Percentiles rank a stretch among this genome's conserved stretches.
Evolutionary conservation across 108 stramenopile genomes (phyloP).

Genomic region (Skeletonema costatum): DNA sequence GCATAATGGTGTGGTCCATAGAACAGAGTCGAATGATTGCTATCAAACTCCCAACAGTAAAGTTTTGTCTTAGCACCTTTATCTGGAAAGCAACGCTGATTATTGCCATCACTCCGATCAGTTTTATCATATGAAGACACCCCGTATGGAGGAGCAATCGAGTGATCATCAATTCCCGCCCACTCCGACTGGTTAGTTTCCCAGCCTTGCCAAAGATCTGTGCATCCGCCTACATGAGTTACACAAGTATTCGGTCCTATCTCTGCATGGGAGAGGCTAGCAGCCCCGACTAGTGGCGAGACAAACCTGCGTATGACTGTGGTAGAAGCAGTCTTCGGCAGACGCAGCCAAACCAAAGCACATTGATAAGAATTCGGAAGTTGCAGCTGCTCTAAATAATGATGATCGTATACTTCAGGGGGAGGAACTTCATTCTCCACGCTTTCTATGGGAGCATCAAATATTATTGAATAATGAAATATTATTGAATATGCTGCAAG

Average conservation of each 20-base stretch:
- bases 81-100: constrained; percentile 2
- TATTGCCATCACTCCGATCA: neutral
- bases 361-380: constrained; percentile 13
- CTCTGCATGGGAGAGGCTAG: constrained; percentile 10
- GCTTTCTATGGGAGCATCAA: too few relatives aligned
- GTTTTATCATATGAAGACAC: neutral
- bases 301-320: constrained; percentile 23
- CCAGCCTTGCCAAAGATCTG: constrained; percentile 9
- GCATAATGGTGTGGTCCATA: constrained; percentile 19
- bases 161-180: neutral
- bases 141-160: constrained; percentile 8
- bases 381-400: neutral
- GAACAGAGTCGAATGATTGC: constrained; percentile 9
- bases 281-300: constrained; percentile 2
- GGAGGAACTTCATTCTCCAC: too few relatives aligned
- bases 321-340: constrained; percentile 43
- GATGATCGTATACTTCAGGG: neutral
- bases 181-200: neutral
- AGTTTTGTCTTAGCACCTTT: neutral
- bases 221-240: constrained; percentile 19
- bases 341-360: constrained; percentile 29
- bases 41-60: constrained; percentile 31
- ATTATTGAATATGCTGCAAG: neutral
- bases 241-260: constrained; percentile 37
- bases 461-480: neutral